Evolutionary conservation across 2,329 filamentous ascomycete species (phyloP), one percentile per base, ranked within the genome.

Genomic region (Pyrenophora graminea): DNA sequence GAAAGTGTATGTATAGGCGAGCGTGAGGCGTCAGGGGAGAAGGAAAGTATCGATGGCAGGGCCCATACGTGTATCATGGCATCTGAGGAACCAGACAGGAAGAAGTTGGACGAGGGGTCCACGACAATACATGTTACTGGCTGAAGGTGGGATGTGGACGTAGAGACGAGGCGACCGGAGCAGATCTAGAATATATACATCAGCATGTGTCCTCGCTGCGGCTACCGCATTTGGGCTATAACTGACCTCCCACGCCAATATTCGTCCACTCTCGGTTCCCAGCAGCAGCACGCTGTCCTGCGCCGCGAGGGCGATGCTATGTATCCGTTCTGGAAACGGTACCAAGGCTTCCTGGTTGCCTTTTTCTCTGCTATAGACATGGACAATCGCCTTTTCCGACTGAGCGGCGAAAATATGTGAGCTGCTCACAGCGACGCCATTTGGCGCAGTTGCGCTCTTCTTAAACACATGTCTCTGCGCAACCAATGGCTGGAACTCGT

Each of bases 31-130:
- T 76, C 74, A 17, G 73, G 76, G 3, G 78, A 76, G 66, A 87
- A 86, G 4, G 84, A 84, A 2, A 97, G 80, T 9, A 97, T 82
- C 19, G 82, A 81, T 3, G 88, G 80, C 45, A 97, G 75, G 1
- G 90, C 90, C 94, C 94, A 99, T 53, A 97, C 87, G 73, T 96
- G 90, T 56, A 97, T 82, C 71, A 90, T 96, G 44, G 91, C 89
- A 77, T 99, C 94, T 61, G 87, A 83, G 2, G 90, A 93, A 34
- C 87, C 90, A 1, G 89, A 90, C 43, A 94, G 79, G 44, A 94
- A 74, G 73, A 91, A 87, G 63, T 85, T 85, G 39, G 85, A 87
- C 36, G 86, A 88, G 9, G 86, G 82, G 66, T 86, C 84, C 21
- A 86, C 80, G 32, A 84, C 85, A 48, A 97, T 78, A 67, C 85